Base-by-base conservation (phyloP, 108 stramenopile genomes). In the Nitzschia inconspicua region DNA sequence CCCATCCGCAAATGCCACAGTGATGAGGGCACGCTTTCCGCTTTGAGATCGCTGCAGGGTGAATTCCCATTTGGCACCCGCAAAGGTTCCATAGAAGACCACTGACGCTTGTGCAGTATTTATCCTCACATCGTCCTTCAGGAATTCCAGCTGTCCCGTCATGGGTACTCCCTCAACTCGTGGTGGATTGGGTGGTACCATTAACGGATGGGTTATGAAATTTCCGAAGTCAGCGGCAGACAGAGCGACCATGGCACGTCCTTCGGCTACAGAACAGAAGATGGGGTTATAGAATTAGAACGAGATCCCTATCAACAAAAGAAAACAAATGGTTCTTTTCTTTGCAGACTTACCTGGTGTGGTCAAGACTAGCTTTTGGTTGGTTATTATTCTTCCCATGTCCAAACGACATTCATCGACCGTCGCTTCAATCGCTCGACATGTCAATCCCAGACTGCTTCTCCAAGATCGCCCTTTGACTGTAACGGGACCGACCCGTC, bases 171-270 rank as follows among this genome's bases (percentile, higher is more conserved):
- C 30, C 31, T 35, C 47, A 4, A 51, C n/a, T 9, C 48, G 47
- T 3, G 43, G 55, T 2, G 66, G 43, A 28, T 40, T 49, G 11
- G 75, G 78, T 44, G 75, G 60, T 41, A 65, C 46, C 62, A 84
- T 67, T 13, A 74, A 43, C 34, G 83, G 83, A 47, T 84, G 83
- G 5, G 78, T 79, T 18, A 84, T 66, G 36, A 84, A 84, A 47
- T 71, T 76, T 2, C 73, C 75, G 63, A 84, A 84, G 61, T 84
- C 83, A n/a, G 20, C 18, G 0, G 43, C 69, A 51, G 70, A 66
- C 44, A 84, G 44, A 7, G 78, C 78, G 2, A 84, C 55, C 67
- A 79, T 75, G 9, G 83, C 75, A 14, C 56, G 49, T 18, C 83
- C 83, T 26, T 56, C 34, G 25, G 83, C 83, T 76, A 30, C 25